These are phyloP conservation scores for Candida piceae DNA, from an alignment of 805 yeast genomes.

Conservation along the genomic window DNA sequence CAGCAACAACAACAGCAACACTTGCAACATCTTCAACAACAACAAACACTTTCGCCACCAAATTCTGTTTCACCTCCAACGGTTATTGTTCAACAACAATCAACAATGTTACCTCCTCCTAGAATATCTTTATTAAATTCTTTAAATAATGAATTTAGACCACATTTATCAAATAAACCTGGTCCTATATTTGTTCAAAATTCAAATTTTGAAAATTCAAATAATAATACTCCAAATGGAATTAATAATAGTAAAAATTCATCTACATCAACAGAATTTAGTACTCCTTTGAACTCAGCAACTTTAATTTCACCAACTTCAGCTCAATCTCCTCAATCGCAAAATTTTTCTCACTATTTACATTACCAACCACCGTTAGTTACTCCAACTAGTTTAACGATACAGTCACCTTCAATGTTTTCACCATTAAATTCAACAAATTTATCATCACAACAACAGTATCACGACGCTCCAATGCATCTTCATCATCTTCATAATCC, in stretches of 20 bases:
- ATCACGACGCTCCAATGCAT: neutral
- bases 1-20: no score
- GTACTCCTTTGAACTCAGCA: constrained; percentile 9
- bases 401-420: constrained; percentile 8
- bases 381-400: constrained; percentile 16
- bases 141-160: constrained; percentile 23
- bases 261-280: constrained; percentile 2
- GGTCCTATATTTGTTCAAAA: constrained; percentile 26
- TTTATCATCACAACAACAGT: neutral
- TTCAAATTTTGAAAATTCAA: constrained; percentile 9
- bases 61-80: constrained; percentile 10
- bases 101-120: constrained; percentile 29
- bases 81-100: constrained; percentile 17
- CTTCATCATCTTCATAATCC: neutral
- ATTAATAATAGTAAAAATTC: no score
- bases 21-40: constrained; percentile 4
- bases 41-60: constrained; percentile 11
- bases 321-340: constrained; percentile 4
- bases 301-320: constrained; percentile 3
- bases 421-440: constrained; percentile 5
- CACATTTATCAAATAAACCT: constrained; percentile 27
- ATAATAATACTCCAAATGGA: neutral
- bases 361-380: constrained; percentile 8
- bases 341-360: constrained; percentile 1
- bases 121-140: constrained; percentile 15